These are phyloP conservation scores for Hymenoscyphus occultus DNA, from an alignment of 2,329 filamentous ascomycete species.

Conservation along the genomic window DNA sequence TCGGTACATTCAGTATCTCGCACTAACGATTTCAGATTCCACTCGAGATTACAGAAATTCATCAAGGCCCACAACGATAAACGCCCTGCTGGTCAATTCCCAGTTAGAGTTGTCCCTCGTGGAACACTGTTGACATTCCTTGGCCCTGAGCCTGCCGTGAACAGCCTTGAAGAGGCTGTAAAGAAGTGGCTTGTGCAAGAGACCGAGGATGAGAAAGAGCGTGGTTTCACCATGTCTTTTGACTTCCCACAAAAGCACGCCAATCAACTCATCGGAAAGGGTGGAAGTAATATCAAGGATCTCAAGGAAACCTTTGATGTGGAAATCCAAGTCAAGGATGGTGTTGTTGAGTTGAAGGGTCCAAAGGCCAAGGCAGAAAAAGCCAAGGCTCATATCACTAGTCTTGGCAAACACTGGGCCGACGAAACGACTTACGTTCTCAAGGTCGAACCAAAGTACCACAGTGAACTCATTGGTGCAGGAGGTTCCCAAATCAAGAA, in stretches of 20 bases:
- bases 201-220: conserved; percentile 89
- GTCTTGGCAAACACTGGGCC: conserved; percentile 76
- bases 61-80: conserved; percentile 63
- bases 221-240: conserved; percentile 80
- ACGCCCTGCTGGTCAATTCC: conserved; percentile 55
- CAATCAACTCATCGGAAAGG: conserved; percentile 74
- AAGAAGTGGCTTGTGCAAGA: conserved; percentile 79
- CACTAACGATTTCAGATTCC: conserved; percentile 47
- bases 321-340: conserved; percentile 85
- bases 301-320: conserved; percentile 66
- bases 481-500: conserved; percentile 86
- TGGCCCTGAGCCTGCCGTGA: conserved; percentile 71
- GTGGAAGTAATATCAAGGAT: conserved; percentile 63
- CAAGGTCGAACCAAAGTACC: conserved; percentile 91
- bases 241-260: conserved; percentile 95
- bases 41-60: conserved; percentile 60
- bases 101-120: conserved; percentile 56
- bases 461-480: conserved; percentile 88
- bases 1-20: background rate
- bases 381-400: conserved; percentile 77
- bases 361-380: conserved; percentile 91
- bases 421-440: conserved; percentile 86
- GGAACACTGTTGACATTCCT: conserved; percentile 68
- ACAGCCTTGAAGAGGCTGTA: conserved; percentile 70
- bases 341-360: conserved; percentile 92